A percentile compares a stretch with the other conserved stretches of the same genome.
Evolutionary conservation across 176 grass and related monocot genomes (phyloP).

Genomic region (Oryza australiensis): DNA sequence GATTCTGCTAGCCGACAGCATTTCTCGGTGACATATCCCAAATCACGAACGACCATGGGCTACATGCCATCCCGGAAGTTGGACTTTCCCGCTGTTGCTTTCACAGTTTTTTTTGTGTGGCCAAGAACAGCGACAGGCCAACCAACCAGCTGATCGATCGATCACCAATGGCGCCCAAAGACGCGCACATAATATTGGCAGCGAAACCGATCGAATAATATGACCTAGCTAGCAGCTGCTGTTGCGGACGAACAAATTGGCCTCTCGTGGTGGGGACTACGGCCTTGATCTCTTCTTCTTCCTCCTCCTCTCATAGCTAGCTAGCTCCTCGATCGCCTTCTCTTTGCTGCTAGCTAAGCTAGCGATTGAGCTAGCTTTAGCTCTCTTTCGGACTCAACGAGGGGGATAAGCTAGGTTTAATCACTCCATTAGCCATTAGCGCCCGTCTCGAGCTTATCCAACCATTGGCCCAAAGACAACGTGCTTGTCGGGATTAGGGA

Average conservation of each 20-base stretch:
- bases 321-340: not conserved
- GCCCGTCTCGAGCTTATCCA: slow-evolving; percentile 51
- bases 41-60: slow-evolving; percentile 44
- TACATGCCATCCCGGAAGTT: slow-evolving; percentile 42
- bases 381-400: slow-evolving; percentile 53
- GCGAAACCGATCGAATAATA: slow-evolving; percentile 41
- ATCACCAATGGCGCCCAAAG: slow-evolving; percentile 21
- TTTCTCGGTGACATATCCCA: slow-evolving; percentile 53
- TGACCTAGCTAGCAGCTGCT: slow-evolving; percentile 11
- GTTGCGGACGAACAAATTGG: slow-evolving; percentile 21
- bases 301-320: not conserved
- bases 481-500: slow-evolving; percentile 78
- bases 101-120: slow-evolving; percentile 44
- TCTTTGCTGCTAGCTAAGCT: not conserved
- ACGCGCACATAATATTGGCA: not conserved
- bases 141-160: slow-evolving; percentile 28
- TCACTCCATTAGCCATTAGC: slow-evolving; percentile 47
- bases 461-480: slow-evolving; percentile 59
- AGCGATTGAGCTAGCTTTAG: not conserved
- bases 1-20: slow-evolving; percentile 45
- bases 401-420: slow-evolving; percentile 58
- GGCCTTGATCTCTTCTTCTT: not conserved
- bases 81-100: slow-evolving; percentile 54
- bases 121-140: slow-evolving; percentile 50
- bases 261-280: slow-evolving; percentile 26